Evolutionary conservation across 306 rosid species (phyloP).

Genomic region (Luffa aegyptiaca): DNA sequence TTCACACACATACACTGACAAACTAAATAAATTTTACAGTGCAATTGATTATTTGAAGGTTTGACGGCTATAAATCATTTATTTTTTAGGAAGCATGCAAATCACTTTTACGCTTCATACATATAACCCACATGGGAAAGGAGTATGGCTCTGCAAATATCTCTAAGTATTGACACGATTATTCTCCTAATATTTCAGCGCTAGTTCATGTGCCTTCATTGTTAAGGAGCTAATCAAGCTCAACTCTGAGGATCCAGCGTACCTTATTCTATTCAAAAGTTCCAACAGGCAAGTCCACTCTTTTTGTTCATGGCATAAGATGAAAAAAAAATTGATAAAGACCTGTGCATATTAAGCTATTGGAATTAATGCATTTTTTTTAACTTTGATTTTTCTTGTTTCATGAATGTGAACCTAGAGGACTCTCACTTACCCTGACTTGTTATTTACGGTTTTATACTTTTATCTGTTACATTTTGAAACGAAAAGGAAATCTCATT

Average conservation of each 20-base stretch:
- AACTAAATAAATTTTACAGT: background rate
- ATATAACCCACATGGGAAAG: background rate
- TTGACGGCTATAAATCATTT: background rate
- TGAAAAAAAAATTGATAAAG: background rate
- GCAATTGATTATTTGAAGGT: background rate
- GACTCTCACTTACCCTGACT: background rate
- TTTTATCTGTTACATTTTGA: background rate
- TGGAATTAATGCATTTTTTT: background rate
- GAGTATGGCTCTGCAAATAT: background rate
- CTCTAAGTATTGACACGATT: background rate
- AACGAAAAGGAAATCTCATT: background rate
- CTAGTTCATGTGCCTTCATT: slow-evolving; percentile 47
- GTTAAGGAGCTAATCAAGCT: slow-evolving; percentile 50
- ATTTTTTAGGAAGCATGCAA: background rate
- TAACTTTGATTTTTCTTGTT: background rate
- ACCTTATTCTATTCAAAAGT: slow-evolving; percentile 37
- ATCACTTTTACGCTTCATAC: slow-evolving; percentile 3
- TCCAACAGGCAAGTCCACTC: slow-evolving; percentile 51
- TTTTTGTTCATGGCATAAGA: background rate
- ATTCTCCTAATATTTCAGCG: slow-evolving; percentile 30
- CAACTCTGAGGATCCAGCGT: slow-evolving; percentile 51
- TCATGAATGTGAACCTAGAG: background rate
- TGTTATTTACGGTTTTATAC: background rate
- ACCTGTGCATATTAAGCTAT: background rate
- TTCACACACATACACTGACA: background rate